A percentile compares a stretch with the other conserved stretches of the same genome.
Conservation (phyloP, 1,284 basidiomycete species). For the Leucoagaricus sp. region DNA sequence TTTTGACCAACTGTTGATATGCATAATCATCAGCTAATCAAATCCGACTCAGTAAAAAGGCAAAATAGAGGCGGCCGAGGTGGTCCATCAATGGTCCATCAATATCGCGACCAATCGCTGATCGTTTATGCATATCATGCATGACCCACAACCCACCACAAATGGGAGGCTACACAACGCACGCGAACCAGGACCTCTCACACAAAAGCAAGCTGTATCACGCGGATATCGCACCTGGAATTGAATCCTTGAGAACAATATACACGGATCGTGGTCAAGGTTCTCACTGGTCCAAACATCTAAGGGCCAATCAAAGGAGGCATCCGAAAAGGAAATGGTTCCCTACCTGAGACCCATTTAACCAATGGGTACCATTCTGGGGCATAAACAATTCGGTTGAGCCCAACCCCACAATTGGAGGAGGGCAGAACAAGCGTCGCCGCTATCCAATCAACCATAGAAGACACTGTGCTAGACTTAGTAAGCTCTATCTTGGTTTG, state of each 20-base stretch:
- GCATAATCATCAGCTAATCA: too few relatives aligned
- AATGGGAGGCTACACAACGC: too few relatives aligned
- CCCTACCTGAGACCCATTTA: not conserved
- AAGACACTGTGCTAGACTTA: not conserved
- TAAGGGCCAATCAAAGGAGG: not conserved
- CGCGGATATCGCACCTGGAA: not conserved
- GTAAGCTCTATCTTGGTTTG: too few relatives aligned
- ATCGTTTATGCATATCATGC: too few relatives aligned
- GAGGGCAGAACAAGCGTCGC: not conserved
- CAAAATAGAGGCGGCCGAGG: too few relatives aligned
- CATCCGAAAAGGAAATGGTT: not conserved
- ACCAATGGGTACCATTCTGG: conserved; percentile 2
- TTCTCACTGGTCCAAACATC: conserved; percentile 1
- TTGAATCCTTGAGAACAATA: not conserved
- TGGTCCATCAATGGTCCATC: too few relatives aligned
- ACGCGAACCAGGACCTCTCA: too few relatives aligned
- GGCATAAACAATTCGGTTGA: not conserved
- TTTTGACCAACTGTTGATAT: too few relatives aligned
- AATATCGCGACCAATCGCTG: too few relatives aligned
- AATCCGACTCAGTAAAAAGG: too few relatives aligned
- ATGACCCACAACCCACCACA: too few relatives aligned
- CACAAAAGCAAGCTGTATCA: not conserved
- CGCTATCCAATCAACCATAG: too few relatives aligned
- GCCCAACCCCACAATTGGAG: conserved; percentile 10
- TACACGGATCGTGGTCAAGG: not conserved